Evolutionary conservation across 1,284 basidiomycete genomes (phyloP).

Genomic region (Pseudozyma hubeiensis): DNA sequence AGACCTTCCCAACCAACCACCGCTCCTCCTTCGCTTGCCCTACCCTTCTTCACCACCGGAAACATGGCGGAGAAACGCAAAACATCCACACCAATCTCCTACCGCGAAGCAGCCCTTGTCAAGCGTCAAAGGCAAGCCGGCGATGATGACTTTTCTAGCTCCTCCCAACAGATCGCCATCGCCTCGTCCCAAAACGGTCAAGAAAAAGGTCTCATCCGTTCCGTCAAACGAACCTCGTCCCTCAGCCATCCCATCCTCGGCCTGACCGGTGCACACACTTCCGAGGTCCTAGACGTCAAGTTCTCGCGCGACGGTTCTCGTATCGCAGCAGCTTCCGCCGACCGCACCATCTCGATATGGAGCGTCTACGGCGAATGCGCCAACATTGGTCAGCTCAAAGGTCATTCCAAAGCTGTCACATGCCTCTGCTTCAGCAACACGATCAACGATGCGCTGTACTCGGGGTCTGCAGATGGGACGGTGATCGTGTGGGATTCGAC

Average conservation of each 20-base stretch:
- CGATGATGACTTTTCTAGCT: conserved; percentile 30
- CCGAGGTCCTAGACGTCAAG: conserved; percentile 62
- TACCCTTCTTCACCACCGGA: not conserved
- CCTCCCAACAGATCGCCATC: conserved; percentile 49
- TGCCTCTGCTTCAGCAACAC: conserved; percentile 55
- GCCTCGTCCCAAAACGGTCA: conserved; percentile 53
- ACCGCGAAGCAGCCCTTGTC: conserved; percentile 46
- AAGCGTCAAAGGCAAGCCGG: conserved; percentile 57
- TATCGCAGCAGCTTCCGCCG: conserved; percentile 62
- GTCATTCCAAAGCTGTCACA: conserved; percentile 64
- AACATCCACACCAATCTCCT: conserved; percentile 49
- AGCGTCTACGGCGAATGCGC: conserved; percentile 61
- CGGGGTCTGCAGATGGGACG: conserved; percentile 66
- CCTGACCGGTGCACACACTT: conserved; percentile 59
- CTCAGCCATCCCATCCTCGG: conserved; percentile 59
- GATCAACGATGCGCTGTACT: conserved; percentile 51
- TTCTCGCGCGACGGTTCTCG: conserved; percentile 61
- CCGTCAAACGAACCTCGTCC: conserved; percentile 57
- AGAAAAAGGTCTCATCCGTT: conserved; percentile 55
- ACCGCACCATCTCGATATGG: conserved; percentile 66
- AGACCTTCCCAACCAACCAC: no score
- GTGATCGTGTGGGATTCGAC: conserved; percentile 61
- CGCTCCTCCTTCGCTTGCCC: no score
- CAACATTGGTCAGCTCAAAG: conserved; percentile 64
- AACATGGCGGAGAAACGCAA: conserved; percentile 65